Evolutionary conservation across 2,329 filamentous ascomycete species (phyloP), one percentile per base, ranked within the genome.

Genomic region (Beauveria varroae): DNA sequence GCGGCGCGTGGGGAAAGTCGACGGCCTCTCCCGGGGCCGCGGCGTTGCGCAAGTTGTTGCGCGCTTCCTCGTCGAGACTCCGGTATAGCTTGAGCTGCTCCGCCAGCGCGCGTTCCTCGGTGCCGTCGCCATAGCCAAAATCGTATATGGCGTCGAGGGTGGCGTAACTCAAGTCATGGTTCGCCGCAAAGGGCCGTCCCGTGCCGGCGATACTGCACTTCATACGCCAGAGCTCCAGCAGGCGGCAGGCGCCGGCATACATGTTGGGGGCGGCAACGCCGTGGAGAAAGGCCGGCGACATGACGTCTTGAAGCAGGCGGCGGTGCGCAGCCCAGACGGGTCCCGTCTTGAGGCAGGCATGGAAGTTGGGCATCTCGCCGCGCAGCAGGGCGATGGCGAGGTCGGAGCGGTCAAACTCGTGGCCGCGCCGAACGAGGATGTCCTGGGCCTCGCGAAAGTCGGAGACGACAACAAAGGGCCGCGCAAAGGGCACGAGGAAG

Each of bases 341-440:
- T 26, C 72, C 69, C 1, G 71, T 72, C 57, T 66, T 60, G 52
- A 71, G 68, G 30, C 69, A 64, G 28, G 71, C 71, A 62, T 76
- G 74, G 60, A 72, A 68, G 46, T 72, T 59, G 2, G 70, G 72
- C 24, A 70, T 63, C 22, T 74, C 66, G 24, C 72, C 72, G 30
- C 65, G 66, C 24, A 76, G 68, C 3, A 73, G 51, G 8, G 71
- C 68, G 7, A 63, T 59, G 37, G 74, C 72, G 64, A 72, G 70
- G 55, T 65, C 65, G 50, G 71, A 73, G 12, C 76, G 73, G 65
- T 80, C 78, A 53, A 80, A 80, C 47, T 80, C 78, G 52, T 73
- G 75, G 16, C 18, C 34, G 22, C 77, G 74, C 1, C 77, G 73
- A 5, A 76, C 67, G 28, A 80, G 71, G 49, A 81, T 72, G 64